phyloP scores from a whole-genome alignment of 345 rosid species.

The Triadica sebifera region DNA sequence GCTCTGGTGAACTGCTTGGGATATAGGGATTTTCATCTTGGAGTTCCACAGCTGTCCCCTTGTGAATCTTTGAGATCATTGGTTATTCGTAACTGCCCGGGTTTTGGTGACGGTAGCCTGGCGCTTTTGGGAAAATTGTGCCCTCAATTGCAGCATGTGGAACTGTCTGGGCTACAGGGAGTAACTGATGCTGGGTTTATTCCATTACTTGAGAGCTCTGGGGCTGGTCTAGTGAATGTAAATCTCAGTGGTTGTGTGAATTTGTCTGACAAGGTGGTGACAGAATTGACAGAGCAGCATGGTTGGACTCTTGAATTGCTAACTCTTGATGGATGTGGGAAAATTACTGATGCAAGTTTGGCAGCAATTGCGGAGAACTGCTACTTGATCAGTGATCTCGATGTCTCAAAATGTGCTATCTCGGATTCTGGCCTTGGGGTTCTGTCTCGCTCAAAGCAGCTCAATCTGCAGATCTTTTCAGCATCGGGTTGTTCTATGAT shows the following conservation, averaged over 20 bases:
- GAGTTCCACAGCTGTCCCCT: constrained; percentile 35
- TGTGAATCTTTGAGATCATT: constrained; percentile 59
- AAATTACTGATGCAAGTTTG: constrained; percentile 65
- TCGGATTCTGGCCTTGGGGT: constrained; percentile 52
- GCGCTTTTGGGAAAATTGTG: constrained; percentile 71
- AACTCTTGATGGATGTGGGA: constrained; percentile 66
- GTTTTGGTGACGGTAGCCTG: constrained; percentile 71
- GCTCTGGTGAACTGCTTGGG: constrained; percentile 72
- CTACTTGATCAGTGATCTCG: constrained; percentile 54
- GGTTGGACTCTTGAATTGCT: constrained; percentile 61
- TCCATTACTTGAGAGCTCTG: constrained; percentile 46
- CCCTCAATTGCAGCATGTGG: constrained; percentile 64
- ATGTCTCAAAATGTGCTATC: constrained; percentile 51
- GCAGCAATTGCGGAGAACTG: constrained; percentile 52
- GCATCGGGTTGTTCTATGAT: constrained; percentile 53
- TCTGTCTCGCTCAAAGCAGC: constrained; percentile 46
- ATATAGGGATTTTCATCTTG: constrained; percentile 52
- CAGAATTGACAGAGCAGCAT: constrained; percentile 43
- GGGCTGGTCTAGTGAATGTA: constrained; percentile 61
- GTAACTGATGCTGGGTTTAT: constrained; percentile 72
- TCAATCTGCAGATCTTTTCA: constrained; percentile 56
- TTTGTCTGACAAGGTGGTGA: constrained; percentile 50
- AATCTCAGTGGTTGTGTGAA: constrained; percentile 59
- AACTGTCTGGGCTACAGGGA: constrained; percentile 60
- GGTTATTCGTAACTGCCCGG: constrained; percentile 73